Evolutionary conservation across 257 asterid species (phyloP).

Genomic region (Nicotiana undulata): DNA sequence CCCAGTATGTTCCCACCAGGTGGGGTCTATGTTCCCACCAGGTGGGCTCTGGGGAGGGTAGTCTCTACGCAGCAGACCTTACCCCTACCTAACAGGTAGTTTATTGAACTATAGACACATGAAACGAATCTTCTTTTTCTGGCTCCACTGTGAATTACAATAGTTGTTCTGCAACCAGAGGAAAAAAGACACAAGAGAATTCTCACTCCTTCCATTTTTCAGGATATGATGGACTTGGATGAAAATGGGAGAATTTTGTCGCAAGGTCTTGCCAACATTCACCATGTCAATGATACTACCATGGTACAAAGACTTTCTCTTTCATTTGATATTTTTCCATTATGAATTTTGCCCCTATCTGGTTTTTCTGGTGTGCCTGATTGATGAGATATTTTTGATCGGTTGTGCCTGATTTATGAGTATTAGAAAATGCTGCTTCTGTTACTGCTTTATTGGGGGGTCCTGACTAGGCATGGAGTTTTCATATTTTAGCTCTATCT

Average conservation of each 20-base stretch:
- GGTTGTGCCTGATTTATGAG: background rate
- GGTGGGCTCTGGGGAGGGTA: too few species aligned
- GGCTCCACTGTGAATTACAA: background rate
- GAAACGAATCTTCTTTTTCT: background rate
- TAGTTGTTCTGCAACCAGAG: background rate
- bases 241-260: slow-evolving; percentile 53
- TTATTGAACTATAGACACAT: background rate
- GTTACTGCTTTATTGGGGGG: background rate
- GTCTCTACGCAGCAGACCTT: too few species aligned
- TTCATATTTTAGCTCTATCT: background rate
- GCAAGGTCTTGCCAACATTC: slow-evolving; percentile 69
- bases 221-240: slow-evolving; percentile 95
- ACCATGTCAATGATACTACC: slow-evolving; percentile 68
- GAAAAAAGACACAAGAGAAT: background rate
- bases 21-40: too few species aligned
- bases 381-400: background rate
- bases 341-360: background rate
- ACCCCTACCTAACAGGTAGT: too few species aligned
- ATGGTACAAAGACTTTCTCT: slow-evolving; percentile 42
- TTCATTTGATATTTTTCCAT: background rate
- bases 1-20: too few species aligned
- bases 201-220: slow-evolving; percentile 8
- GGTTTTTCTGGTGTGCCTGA: background rate
- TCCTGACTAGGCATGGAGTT: background rate
- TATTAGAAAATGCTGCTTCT: background rate